These are phyloP conservation scores for Roridomyces roridus DNA, from an alignment of 768 basidiomycete genomes.

Conservation along the genomic window DNA sequence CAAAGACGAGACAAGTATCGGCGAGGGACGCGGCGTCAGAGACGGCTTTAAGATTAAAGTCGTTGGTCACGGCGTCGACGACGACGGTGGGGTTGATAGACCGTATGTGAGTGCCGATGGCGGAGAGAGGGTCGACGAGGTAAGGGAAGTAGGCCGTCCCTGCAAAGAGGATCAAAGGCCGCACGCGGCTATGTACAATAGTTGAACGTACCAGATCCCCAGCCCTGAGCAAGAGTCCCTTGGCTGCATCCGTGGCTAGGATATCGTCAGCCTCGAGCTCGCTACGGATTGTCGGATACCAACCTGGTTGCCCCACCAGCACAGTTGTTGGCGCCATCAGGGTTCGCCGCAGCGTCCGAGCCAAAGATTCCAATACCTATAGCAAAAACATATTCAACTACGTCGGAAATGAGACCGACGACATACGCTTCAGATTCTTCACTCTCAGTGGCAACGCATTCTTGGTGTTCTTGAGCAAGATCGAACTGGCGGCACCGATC, in stretches of 20 bases:
- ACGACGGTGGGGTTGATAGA: slow-evolving; percentile 29
- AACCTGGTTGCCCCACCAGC: background rate
- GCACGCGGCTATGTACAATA: no score
- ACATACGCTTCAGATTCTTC: slow-evolving; percentile 42
- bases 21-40: slow-evolving; percentile 29
- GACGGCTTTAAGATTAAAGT: slow-evolving; percentile 34
- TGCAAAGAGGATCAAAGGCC: background rate
- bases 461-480: slow-evolving; percentile 66
- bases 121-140: slow-evolving; percentile 28
- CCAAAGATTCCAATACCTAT: slow-evolving; percentile 41
- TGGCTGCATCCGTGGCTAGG: slow-evolving; percentile 37
- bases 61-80: slow-evolving; percentile 30
- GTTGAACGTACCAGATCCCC: slow-evolving; percentile 13
- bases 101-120: slow-evolving; percentile 31
- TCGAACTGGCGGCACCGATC: no score
- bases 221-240: slow-evolving; percentile 51
- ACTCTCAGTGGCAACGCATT: slow-evolving; percentile 48
- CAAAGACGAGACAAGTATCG: slow-evolving; percentile 36
- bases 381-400: background rate
- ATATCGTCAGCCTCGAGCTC: no score
- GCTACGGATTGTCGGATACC: no score
- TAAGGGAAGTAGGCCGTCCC: slow-evolving; percentile 44
- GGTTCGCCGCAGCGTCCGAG: slow-evolving; percentile 44
- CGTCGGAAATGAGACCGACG: background rate
- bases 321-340: slow-evolving; percentile 38